Base-by-base conservation (phyloP, 2,329 filamentous ascomycete genomes). In the Rugonectria rugulosa region DNA sequence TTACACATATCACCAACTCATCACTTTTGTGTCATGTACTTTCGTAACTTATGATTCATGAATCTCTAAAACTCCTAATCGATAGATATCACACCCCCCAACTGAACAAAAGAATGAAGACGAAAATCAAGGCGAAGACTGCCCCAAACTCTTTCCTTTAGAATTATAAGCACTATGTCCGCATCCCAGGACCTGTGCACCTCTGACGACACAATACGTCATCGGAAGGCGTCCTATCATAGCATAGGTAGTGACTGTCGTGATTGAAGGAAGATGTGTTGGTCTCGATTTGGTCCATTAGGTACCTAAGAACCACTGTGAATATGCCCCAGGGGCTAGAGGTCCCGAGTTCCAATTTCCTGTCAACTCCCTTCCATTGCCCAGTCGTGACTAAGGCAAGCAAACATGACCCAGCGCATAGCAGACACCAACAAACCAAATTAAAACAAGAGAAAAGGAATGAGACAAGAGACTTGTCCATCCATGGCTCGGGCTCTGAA, bases 311-410 rank as follows among this genome's bases (percentile, higher is more conserved):
- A n/a, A n/a, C n/a, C n/a, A n/a, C n/a, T n/a, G n/a, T n/a, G n/a
- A n/a, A n/a, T n/a, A n/a, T n/a, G n/a, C n/a, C n/a, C n/a, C n/a
- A n/a, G n/a, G n/a, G n/a, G n/a, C n/a, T n/a, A n/a, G n/a, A n/a
- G n/a, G 26, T 45, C 23, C 47, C 37, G 31, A 42, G 46, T 49
- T 38, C 43, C 47, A 51, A 56, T 57, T 43, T 43, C 53, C 55
- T 10, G 9, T 37, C 32, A 67, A 67, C 64, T 65, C 61, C 65
- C 20, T 48, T 51, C 27, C 53, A 45, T 50, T 19, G 9, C 19
- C 24, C 44, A 24, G 31, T n/a, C 44, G n/a, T n/a, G n/a, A n/a
- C n/a, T n/a, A n/a, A n/a, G n/a, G n/a, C n/a, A n/a, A n/a, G n/a
- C n/a, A n/a, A n/a, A n/a, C n/a, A n/a, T n/a, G n/a, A n/a, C n/a